These are phyloP conservation scores for Phylloboletellus chloephorus DNA, from an alignment of 1,284 basidiomycete genomes.

Conservation along the genomic window DNA sequence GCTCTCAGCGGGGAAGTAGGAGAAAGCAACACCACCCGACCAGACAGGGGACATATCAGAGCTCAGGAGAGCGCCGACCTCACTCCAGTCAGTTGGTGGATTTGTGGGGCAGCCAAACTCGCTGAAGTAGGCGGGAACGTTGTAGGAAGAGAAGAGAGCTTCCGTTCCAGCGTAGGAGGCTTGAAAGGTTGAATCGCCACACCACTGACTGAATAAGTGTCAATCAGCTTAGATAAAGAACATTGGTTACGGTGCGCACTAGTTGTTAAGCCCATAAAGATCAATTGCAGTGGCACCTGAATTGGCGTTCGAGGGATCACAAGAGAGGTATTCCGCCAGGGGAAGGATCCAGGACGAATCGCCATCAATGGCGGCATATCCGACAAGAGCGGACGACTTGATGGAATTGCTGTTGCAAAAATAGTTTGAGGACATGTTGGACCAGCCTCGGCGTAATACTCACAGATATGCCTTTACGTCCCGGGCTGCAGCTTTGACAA, in stretches of 20 bases:
- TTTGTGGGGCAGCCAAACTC: conserved; percentile 78
- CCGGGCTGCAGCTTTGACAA: conserved; percentile 86
- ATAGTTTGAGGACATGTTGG: neutral
- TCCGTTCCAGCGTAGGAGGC: conserved; percentile 52
- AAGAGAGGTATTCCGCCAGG: conserved; percentile 78
- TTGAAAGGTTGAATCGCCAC: conserved; percentile 61
- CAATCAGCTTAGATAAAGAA: conserved; percentile 10
- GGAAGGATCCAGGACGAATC: conserved; percentile 58
- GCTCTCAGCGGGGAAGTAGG: conserved; percentile 73
- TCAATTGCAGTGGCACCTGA: conserved; percentile 69
- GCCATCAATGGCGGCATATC: conserved; percentile 84
- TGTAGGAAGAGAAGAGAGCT: conserved; percentile 57
- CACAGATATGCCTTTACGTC: conserved; percentile 84
- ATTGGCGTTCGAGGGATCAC: conserved; percentile 53
- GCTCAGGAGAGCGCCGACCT: conserved; percentile 71
- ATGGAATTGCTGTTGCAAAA: conserved; percentile 53
- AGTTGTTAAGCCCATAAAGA: conserved; percentile 79
- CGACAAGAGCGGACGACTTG: conserved; percentile 64
- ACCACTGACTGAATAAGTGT: conserved; percentile 59
- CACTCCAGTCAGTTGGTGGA: conserved; percentile 73
- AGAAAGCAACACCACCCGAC: conserved; percentile 88
- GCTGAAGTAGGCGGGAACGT: conserved; percentile 84
- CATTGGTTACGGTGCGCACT: conserved; percentile 41
- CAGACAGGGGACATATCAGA: conserved; percentile 70
- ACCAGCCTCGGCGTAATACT: conserved; percentile 21